These are phyloP conservation scores for Paracoccidioides lutzii DNA, from an alignment of 2,329 filamentous ascomycete species.

Conservation along the genomic window DNA sequence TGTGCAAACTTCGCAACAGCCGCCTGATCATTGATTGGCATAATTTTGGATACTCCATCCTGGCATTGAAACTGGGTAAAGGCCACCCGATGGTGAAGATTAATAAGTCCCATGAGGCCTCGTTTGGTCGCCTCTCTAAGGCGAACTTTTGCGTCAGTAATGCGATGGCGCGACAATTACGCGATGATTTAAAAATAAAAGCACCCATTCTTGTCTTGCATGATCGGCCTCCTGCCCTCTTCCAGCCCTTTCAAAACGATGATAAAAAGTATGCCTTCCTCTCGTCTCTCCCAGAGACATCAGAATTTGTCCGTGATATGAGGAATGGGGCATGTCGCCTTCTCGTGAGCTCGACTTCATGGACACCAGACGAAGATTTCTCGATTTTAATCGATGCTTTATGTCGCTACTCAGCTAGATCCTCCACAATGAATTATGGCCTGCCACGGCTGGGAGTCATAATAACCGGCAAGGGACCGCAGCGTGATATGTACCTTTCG, in stretches of 20 bases:
- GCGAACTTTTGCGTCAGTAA: conserved; percentile 79
- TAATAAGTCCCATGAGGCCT: conserved; percentile 64
- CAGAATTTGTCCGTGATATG: conserved; percentile 46
- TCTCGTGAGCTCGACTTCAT: conserved; percentile 86
- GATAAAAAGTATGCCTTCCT: conserved; percentile 48
- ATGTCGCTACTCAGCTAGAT: conserved; percentile 52
- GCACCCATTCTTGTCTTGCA: conserved; percentile 61
- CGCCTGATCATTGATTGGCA: conserved; percentile 92
- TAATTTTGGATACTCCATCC: conserved; percentile 94
- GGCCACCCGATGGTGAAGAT: conserved; percentile 63
- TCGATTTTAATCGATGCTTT: conserved; percentile 73
- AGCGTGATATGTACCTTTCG: conserved; percentile 61
- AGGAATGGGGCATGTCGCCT: conserved; percentile 49
- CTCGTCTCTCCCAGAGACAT: conserved; percentile 50
- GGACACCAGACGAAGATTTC: conserved; percentile 96
- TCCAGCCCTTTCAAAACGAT: conserved; percentile 52
- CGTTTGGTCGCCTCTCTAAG: conserved; percentile 54
- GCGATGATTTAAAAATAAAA: conserved; percentile 50
- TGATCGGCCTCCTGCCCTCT: conserved; percentile 73
- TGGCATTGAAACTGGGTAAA: conserved; percentile 52
- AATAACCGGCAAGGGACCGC: conserved; percentile 88
- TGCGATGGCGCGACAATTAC: conserved; percentile 70
- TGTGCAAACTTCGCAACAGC: conserved; percentile 66
- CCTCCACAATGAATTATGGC: conserved; percentile 31
- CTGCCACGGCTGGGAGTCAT: conserved; percentile 65